Evolutionary conservation across 345 rosid genomes (phyloP), one percentile per base, ranked within the genome.

Genomic region (Pistacia vera): DNA sequence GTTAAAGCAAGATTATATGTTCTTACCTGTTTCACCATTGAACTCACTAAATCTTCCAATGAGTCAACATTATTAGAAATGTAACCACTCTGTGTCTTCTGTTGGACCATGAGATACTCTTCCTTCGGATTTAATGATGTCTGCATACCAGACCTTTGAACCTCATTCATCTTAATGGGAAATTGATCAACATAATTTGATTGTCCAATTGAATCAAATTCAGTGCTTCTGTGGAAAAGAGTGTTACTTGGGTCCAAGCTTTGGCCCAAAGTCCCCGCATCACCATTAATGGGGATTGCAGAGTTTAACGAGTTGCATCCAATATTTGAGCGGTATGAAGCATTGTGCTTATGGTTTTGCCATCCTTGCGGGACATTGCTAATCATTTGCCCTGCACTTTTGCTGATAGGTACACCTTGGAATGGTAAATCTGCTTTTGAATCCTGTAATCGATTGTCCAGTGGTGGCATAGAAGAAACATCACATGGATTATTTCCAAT

Each of bases 31-130:
- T 88, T 88, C 85, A 88, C 78, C 82, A 90, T 82, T 36, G 88
- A 83, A 77, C 82, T 82, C 28, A 83, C 92, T 66, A 91, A 51
- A 84, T 88, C 95, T 74, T 90, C 92, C 87, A 91, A 86, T 60
- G 88, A 88, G 62, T 92, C 95, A 76, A 84, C 85, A 71, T 83
- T 85, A 67, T 70, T 81, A 65, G 70, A 79, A 75, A 83, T 41
- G 77, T 76, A 90, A 68, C 89, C 75, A 25, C 85, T 82, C 65
- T 83, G 92, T 16, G 65, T 74, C 79, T 86, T 86, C 59, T 84
- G 90, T 66, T 88, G 93, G 38, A 83, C 82, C 38, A 75, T 51
- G 0, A 71, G n/a, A 81, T 85, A 83, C 68, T 88, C 87, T 73
- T 85, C 90, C 65, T 82, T 85, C 0, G 78, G 63, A 75, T 75